These are phyloP conservation scores for Pseudozyma sp. DNA, from an alignment of 1,284 basidiomycete genomes.

Conservation along the genomic window DNA sequence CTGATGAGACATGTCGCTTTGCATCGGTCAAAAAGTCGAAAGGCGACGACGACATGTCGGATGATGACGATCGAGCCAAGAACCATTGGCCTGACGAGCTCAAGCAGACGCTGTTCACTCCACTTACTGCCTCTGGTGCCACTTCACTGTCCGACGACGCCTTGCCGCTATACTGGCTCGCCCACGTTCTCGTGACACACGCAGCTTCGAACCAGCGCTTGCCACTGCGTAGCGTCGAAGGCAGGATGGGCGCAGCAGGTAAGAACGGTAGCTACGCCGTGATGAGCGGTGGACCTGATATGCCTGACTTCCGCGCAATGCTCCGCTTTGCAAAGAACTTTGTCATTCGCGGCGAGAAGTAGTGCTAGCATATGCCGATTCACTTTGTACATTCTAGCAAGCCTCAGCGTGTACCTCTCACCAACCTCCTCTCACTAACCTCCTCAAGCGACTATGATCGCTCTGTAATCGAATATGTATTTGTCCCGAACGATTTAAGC, in stretches of 20 bases:
- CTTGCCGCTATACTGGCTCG: slow-evolving; percentile 61
- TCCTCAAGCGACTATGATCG: too few species aligned
- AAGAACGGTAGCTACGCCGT: slow-evolving; percentile 31
- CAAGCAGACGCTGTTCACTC: slow-evolving; percentile 48
- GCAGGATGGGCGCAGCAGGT: slow-evolving; percentile 21
- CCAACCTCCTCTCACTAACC: not conserved
- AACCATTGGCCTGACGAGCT: slow-evolving; percentile 28
- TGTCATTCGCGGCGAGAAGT: slow-evolving; percentile 53
- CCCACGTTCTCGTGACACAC: slow-evolving; percentile 59
- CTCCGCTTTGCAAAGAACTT: slow-evolving; percentile 59
- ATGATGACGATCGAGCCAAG: slow-evolving; percentile 13
- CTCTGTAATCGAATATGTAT: too few species aligned
- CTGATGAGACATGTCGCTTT: slow-evolving; percentile 48
- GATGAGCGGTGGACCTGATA: slow-evolving; percentile 31
- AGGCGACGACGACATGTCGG: slow-evolving; percentile 9
- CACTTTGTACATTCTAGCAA: not conserved
- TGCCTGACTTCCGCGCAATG: slow-evolving; percentile 57
- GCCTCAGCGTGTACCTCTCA: not conserved
- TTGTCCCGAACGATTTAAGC: too few species aligned
- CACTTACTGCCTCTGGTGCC: slow-evolving; percentile 58
- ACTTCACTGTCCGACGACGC: slow-evolving; percentile 61
- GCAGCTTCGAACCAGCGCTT: slow-evolving; percentile 47
- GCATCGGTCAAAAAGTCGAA: slow-evolving; percentile 42
- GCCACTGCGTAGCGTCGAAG: slow-evolving; percentile 35
- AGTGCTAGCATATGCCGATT: not conserved